Base-by-base conservation (phyloP, 345 rosid species). In the Populus davidiana region DNA sequence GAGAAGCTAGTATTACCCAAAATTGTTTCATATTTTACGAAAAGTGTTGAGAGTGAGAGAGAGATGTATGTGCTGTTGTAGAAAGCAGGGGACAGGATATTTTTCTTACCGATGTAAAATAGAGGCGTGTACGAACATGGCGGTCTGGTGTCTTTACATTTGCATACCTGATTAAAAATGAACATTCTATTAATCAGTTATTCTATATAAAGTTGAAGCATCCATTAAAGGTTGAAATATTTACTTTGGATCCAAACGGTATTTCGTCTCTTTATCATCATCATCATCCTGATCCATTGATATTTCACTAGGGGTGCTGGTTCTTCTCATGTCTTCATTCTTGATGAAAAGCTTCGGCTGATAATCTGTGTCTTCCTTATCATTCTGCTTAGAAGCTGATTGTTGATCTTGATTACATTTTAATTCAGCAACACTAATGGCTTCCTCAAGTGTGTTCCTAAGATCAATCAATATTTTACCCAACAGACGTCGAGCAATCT, bases 141-240 rank as follows among this genome's bases (percentile, higher is more conserved):
- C 98, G 98, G 73, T 94, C 99, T 36, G 99, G 99, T n/a, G 94
- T 91, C 90, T 74, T 92, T 78, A 96, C 99, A 87, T 94, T 94
- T 67, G 99, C 99, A 80, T 96, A 96, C 89, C 99, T 96, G 75
- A 69, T 72, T 71, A 80, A 69, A 70, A 74, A 47, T 1, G 69
- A 39, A 25, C 17, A 71, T 81, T 69, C 63, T 16, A 67, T 66
- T 54, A 71, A 59, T 27, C 39, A 65, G 70, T 47, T n/a, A 69
- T 41, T 21, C 9, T 5, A 69, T 35, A 69, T 11, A 33, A 36
- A 35, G 49, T 31, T 61, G 71, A 75, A 71, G 59, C 49, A 66
- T 1, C 66, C 67, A 35, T 71, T 56, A 64, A 54, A 52, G 44
- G 75, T 50, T 50, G n/a, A 56, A 25, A 52, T 41, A 79, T 49